phyloP scores from a whole-genome alignment of 1,284 basidiomycete genomes.

The Tylopilus microsporus region DNA sequence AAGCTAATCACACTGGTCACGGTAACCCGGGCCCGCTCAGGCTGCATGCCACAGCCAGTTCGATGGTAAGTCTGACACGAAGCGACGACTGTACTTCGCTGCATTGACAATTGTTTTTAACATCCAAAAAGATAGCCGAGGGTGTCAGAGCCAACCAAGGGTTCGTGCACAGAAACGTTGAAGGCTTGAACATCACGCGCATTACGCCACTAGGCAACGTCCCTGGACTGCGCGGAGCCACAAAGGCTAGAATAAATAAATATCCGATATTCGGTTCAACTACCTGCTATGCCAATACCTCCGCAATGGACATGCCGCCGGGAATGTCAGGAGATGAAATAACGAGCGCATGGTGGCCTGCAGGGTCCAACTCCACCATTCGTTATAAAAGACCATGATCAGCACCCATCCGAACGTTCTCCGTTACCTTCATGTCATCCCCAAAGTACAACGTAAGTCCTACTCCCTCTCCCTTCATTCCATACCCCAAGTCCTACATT shows the following conservation, averaged over 20 bases:
- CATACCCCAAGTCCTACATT: background rate
- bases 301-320: constrained; percentile 32
- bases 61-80: too few relatives aligned
- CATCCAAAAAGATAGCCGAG: too few relatives aligned
- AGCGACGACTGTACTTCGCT: too few relatives aligned
- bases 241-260: constrained; percentile 19
- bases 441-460: constrained; percentile 46
- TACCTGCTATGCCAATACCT: constrained; percentile 27
- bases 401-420: constrained; percentile 36
- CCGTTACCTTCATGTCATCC: constrained; percentile 41
- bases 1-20: too few relatives aligned
- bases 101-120: too few relatives aligned
- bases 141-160: too few relatives aligned
- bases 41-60: too few relatives aligned
- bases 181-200: too few relatives aligned
- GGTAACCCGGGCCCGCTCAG: too few relatives aligned
- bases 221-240: constrained; percentile 3
- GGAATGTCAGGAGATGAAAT: constrained; percentile 35
- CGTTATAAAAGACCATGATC: constrained; percentile 39
- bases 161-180: too few relatives aligned
- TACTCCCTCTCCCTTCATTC: background rate
- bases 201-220: background rate
- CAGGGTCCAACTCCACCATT: constrained; percentile 33
- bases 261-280: constrained; percentile 22
- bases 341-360: constrained; percentile 24